A percentile compares a stretch with the other conserved stretches of the same genome.
phyloP scores from a whole-genome alignment of 306 rosid genomes.

The Trifolium pratense region DNA sequence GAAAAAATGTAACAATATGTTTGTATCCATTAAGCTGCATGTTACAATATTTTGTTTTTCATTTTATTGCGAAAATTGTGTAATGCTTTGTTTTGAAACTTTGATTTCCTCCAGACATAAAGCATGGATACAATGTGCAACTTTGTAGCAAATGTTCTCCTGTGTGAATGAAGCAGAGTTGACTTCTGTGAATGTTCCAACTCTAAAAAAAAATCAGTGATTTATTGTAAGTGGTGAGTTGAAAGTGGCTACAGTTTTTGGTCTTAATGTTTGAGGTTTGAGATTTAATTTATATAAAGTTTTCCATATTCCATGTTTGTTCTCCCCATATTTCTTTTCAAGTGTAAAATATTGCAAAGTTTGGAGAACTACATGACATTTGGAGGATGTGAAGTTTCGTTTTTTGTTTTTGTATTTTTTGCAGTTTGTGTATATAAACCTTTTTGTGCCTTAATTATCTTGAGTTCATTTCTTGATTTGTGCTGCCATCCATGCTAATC shows the following conservation, averaged over 20 bases:
- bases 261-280: slow-evolving; percentile 44
- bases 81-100: slow-evolving; percentile 40
- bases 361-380: slow-evolving; percentile 52
- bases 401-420: background rate
- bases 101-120: slow-evolving; percentile 65
- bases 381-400: slow-evolving; percentile 44
- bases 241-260: slow-evolving; percentile 42
- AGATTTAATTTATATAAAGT: slow-evolving; percentile 39
- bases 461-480: background rate
- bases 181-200: slow-evolving; percentile 25
- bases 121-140: slow-evolving; percentile 75
- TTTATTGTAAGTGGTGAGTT: slow-evolving; percentile 32
- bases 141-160: slow-evolving; percentile 23
- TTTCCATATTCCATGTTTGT: slow-evolving; percentile 44
- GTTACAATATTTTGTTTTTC: slow-evolving; percentile 10
- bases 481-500: too few relatives aligned
- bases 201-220: slow-evolving; percentile 32
- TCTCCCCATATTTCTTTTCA: slow-evolving; percentile 48
- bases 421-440: slow-evolving; percentile 53
- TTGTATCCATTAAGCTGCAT: slow-evolving; percentile 4
- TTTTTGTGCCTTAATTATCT: slow-evolving; percentile 34
- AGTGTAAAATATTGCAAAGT: slow-evolving; percentile 65
- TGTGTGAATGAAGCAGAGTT: slow-evolving; percentile 36
- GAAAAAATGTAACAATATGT: too few relatives aligned
- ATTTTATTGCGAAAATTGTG: slow-evolving; percentile 32